phyloP scores from a whole-genome alignment of 2,329 filamentous ascomycete species.

The Sarocladiaceae sp. region DNA sequence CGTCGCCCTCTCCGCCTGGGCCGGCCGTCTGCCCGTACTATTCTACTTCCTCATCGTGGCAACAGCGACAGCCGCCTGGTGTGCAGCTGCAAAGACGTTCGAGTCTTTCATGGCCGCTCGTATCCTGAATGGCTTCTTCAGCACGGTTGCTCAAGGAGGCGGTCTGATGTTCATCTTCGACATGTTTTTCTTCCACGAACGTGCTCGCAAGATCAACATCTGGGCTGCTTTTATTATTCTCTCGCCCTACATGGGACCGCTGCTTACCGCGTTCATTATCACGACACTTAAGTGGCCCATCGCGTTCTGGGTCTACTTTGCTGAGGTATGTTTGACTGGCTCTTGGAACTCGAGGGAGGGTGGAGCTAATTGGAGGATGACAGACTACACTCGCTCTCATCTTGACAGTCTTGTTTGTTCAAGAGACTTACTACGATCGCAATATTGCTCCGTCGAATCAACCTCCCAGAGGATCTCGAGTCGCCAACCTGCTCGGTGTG shows the following conservation, averaged over 20 bases:
- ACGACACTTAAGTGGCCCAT: conserved; percentile 39
- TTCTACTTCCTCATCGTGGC: conserved; percentile 26
- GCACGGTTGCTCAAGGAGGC: conserved; percentile 37
- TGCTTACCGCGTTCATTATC: conserved; percentile 45
- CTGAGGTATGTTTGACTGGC: neutral
- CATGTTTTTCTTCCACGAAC: conserved; percentile 54
- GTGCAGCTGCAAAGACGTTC: conserved; percentile 29
- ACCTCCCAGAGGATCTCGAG: conserved; percentile 22
- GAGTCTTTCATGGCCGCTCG: conserved; percentile 20
- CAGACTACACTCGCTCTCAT: conserved; percentile 23
- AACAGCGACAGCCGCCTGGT: conserved; percentile 37
- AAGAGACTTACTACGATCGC: conserved; percentile 48
- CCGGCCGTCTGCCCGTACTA: conserved; percentile 39
- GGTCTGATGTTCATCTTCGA: conserved; percentile 47
- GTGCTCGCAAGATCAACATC: conserved; percentile 45
- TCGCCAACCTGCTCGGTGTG: conserved; percentile 18
- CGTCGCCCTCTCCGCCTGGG: conserved; percentile 36
- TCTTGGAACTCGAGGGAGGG: too few relatives aligned
- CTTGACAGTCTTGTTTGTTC: conserved; percentile 29
- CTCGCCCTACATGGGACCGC: conserved; percentile 40
- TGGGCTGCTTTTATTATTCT: conserved; percentile 39
- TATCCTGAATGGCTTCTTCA: conserved; percentile 47
- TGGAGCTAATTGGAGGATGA: conserved; percentile 17
- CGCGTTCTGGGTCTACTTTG: conserved; percentile 41
- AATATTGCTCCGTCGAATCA: conserved; percentile 30